These are phyloP conservation scores for Ensete glaucum DNA, from an alignment of 176 grass and related monocot species.

Conservation along the genomic window DNA sequence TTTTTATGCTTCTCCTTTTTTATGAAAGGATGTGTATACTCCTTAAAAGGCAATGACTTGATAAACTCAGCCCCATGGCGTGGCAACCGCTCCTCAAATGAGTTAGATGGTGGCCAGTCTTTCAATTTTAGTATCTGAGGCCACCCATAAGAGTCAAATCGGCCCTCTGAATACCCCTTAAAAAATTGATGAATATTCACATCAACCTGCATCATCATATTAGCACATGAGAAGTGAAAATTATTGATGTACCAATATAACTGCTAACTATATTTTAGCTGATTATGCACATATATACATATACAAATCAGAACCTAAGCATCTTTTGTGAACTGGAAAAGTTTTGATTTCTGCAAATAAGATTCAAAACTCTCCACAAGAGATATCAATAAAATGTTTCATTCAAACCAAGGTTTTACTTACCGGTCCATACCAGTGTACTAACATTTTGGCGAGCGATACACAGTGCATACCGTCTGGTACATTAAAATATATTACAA, in stretches of 20 bases:
- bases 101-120: constrained; percentile 8
- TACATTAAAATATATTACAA: no score
- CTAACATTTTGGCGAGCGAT: no score
- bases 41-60: constrained; percentile 3
- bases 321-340: no score
- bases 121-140: constrained; percentile 14
- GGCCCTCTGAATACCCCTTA: not conserved
- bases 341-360: not conserved
- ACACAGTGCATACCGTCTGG: no score
- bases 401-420: no score
- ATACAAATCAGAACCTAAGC: not conserved
- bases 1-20: not conserved
- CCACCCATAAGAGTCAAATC: not conserved
- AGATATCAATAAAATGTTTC: no score
- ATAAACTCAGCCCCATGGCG: constrained; percentile 17
- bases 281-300: not conserved
- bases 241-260: not conserved
- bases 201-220: constrained; percentile 4
- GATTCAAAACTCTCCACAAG: not conserved
- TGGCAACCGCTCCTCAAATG: constrained; percentile 14
- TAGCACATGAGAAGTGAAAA: not conserved
- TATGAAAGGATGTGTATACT: constrained; percentile 15
- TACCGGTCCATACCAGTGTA: no score
- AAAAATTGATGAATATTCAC: constrained; percentile 15
- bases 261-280: not conserved